Conservation (phyloP, 352 stramenopile species). For the Globisporangium uncinulatum region DNA sequence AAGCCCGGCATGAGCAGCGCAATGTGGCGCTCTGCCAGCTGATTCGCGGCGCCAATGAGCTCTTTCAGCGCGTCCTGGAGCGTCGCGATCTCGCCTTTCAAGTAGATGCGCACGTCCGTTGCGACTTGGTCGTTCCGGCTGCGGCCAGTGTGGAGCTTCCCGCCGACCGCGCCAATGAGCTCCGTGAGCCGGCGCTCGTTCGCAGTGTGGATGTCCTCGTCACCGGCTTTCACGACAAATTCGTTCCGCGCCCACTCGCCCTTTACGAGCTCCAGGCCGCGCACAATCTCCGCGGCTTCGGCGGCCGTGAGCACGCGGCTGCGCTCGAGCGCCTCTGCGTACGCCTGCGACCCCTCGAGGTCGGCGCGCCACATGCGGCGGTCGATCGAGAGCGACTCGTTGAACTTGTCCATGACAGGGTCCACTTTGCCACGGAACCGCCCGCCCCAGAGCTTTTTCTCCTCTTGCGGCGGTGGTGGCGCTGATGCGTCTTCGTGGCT, state of each 20-base stretch:
- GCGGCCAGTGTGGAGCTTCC: slow-evolving; percentile 96
- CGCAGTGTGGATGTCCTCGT: slow-evolving; percentile 99
- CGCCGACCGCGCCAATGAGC: slow-evolving; percentile 93
- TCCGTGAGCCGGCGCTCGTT: slow-evolving; percentile 98
- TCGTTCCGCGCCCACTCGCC: slow-evolving; percentile 81
- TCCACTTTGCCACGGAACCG: slow-evolving; percentile 95
- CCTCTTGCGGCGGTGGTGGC: slow-evolving; percentile 23
- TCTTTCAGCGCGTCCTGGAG: slow-evolving; percentile 85
- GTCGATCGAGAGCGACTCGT: slow-evolving; percentile 97
- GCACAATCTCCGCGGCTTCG: slow-evolving; percentile 82
- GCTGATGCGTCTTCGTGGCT: slow-evolving; percentile 14
- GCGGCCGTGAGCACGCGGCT: slow-evolving; percentile 92
- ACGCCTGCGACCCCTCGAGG: slow-evolving; percentile 94
- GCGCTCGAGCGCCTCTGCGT: slow-evolving; percentile 87
- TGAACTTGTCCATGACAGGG: slow-evolving; percentile 98
- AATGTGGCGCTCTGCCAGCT: slow-evolving; percentile 89
- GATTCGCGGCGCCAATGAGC: slow-evolving; percentile 85
- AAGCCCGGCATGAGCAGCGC: slow-evolving; percentile 98
- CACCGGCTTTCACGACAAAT: slow-evolving; percentile 89
- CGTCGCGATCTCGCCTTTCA: slow-evolving; percentile 68
- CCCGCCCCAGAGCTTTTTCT: slow-evolving; percentile 88
- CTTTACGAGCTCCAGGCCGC: slow-evolving; percentile 83
- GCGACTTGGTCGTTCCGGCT: slow-evolving; percentile 98
- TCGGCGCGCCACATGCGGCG: slow-evolving; percentile 97
- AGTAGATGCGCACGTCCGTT: slow-evolving; percentile 96